Evolutionary conservation across 192 early-diverging fungal genomes (phyloP).

Genomic region (Coemansia sp.): DNA sequence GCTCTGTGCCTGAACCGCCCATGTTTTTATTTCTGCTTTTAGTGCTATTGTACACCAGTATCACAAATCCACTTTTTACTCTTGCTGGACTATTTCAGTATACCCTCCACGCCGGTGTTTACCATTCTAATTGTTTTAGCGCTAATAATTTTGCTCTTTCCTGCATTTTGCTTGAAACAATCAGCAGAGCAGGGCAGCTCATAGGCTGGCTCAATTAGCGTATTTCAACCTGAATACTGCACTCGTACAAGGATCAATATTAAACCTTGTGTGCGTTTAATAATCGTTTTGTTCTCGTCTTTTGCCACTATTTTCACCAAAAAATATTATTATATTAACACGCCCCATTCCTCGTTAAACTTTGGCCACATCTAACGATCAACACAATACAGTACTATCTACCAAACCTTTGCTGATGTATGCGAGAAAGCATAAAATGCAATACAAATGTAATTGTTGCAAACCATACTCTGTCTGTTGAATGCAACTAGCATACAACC

Average conservation of each 20-base stretch:
- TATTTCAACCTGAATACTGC: background rate
- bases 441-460: too few species aligned
- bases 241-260: background rate
- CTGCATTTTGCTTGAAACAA: too few species aligned
- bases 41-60: background rate
- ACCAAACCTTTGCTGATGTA: too few species aligned
- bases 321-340: background rate
- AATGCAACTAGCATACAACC: too few species aligned
- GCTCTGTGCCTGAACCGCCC: background rate
- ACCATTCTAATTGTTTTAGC: background rate
- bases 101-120: background rate
- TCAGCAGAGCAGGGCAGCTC: background rate
- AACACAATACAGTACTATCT: too few species aligned
- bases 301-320: background rate
- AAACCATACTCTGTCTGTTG: too few species aligned
- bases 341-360: background rate
- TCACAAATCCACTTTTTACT: background rate
- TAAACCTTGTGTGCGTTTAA: background rate
- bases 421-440: too few species aligned
- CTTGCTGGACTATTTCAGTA: background rate
- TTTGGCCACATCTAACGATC: background rate
- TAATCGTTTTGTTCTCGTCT: background rate
- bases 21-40: conserved; percentile 4
- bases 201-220: background rate
- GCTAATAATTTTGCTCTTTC: background rate